Conservation (phyloP, 768 basidiomycete genomes). For the Suillus discolor region DNA sequence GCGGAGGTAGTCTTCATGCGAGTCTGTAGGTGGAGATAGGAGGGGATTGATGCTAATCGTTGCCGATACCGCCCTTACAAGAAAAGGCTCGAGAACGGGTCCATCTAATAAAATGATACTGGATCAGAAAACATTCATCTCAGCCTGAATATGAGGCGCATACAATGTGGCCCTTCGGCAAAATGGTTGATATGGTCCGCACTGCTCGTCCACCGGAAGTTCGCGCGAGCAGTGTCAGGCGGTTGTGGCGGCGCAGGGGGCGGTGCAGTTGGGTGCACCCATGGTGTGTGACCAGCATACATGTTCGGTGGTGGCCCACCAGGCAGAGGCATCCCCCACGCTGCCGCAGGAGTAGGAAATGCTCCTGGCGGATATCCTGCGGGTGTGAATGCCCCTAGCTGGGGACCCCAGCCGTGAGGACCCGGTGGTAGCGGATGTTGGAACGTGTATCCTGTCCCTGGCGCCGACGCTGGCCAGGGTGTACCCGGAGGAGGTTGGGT, state of each 20-base stretch:
- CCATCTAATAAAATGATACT: constrained; percentile 47
- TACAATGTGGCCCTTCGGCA: constrained; percentile 45
- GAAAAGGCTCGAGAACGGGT: constrained; percentile 67
- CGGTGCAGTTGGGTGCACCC: constrained; percentile 26
- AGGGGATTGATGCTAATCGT: constrained; percentile 61
- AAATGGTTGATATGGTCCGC: constrained; percentile 39
- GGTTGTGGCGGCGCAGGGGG: constrained; percentile 23
- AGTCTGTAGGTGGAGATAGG: constrained; percentile 47
- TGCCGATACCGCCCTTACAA: constrained; percentile 52
- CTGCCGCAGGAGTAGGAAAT: constrained; percentile 26
- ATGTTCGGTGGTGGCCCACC: constrained; percentile 18
- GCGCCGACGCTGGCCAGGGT: constrained; percentile 20
- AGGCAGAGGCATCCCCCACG: constrained; percentile 24
- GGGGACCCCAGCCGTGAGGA: constrained; percentile 24
- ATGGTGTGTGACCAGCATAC: constrained; percentile 27
- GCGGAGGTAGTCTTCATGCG: constrained; percentile 52
- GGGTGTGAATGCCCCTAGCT: background rate
- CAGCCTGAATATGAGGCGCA: constrained; percentile 17
- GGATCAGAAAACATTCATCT: constrained; percentile 13
- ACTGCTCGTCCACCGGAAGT: constrained; percentile 32
- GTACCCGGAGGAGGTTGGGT: constrained; percentile 23
- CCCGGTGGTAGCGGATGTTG: constrained; percentile 36
- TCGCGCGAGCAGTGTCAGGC: constrained; percentile 27
- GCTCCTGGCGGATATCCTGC: constrained; percentile 3
- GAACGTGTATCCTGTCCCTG: constrained; percentile 26